These are phyloP conservation scores for Arthrobotrys entomopaga DNA, from an alignment of 2,329 filamentous ascomycete species.

Conservation along the genomic window DNA sequence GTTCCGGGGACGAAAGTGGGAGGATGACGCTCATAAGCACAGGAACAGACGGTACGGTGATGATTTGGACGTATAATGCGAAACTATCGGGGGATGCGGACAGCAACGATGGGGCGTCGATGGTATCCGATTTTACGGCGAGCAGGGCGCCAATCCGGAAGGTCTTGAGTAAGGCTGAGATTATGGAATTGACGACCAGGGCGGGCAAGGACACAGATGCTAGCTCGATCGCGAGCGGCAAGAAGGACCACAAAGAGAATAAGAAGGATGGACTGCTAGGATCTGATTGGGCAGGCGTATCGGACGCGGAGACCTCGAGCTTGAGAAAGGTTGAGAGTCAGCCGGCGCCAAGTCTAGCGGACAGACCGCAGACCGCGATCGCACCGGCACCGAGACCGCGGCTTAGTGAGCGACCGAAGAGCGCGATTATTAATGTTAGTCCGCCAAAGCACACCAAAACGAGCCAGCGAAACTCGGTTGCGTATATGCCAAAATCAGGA, in stretches of 20 bases:
- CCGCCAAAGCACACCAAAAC: slow-evolving; percentile 34
- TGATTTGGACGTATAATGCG: slow-evolving; percentile 72
- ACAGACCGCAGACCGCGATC: slow-evolving; percentile 23
- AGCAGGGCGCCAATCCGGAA: slow-evolving; percentile 80
- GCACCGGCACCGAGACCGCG: slow-evolving; percentile 12
- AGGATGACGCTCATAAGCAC: slow-evolving; percentile 72
- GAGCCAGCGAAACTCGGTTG: slow-evolving; percentile 42
- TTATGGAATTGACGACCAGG: slow-evolving; percentile 74
- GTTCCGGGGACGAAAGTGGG: slow-evolving; percentile 66
- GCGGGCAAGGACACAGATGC: slow-evolving; percentile 46
- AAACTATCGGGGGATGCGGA: slow-evolving; percentile 43
- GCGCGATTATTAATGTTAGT: slow-evolving; percentile 45
- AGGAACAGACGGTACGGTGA: slow-evolving; percentile 81
- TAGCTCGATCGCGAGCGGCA: slow-evolving; percentile 33
- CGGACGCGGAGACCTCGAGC: slow-evolving; percentile 34
- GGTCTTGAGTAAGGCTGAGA: slow-evolving; percentile 85
- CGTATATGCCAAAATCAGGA: slow-evolving; percentile 24
- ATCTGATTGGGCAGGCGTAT: slow-evolving; percentile 35
- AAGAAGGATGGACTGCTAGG: slow-evolving; percentile 42
- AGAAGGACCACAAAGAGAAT: slow-evolving; percentile 43
- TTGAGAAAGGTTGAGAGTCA: slow-evolving; percentile 36
- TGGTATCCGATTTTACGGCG: slow-evolving; percentile 65
- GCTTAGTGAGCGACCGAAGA: slow-evolving; percentile 49
- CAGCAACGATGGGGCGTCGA: slow-evolving; percentile 60
- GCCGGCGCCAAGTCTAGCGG: background rate